Base-by-base conservation (phyloP, 352 stramenopile species). In the Phytophthora rubi region DNA sequence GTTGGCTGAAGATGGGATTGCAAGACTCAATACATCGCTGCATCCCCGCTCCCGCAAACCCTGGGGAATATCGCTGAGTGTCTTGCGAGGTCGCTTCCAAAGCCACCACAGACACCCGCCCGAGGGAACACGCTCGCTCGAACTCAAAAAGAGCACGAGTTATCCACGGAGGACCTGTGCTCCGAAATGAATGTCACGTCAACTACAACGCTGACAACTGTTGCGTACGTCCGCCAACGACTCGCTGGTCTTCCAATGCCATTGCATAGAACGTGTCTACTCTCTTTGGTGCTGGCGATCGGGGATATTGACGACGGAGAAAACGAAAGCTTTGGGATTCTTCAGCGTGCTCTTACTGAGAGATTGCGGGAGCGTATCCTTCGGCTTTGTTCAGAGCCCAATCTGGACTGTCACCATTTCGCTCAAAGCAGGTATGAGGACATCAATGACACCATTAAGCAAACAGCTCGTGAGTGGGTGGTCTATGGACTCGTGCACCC, bases 191-290 rank as follows among this genome's bases (percentile, higher is more conserved):
- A 60, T 1, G 63, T 65, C 13, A 45, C 42, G n/a, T 39, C 67
- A 35, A 12, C 23, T n/a, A 70, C 47, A 18, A 59, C 30, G 26
- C 51, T 58, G 16, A 71, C 59, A 16, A 74, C 70, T 0, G 10
- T 45, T 6, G 58, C 23, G 15, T 85, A 71, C 21, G 45, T 81
- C 5, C 51, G 55, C 9, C 65, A 74, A 35, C 62, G 77, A 12
- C 72, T 85, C 2, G 62, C 39, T 49, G 69, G 65, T 2, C 53
- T 85, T 3, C 75, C 75, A n/a, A 65, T 60, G 13, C 58, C 67
- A 0, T 35, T 81, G 12, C 70, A 80, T 28, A 51, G 54, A 62
- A 63, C 56, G 5, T 83, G 80, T 47, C 12, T 81, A 44, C 48
- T 83, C 8, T 48, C 60, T 21, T 49, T 78, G 13, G 66, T 58